Evolutionary conservation across 164 flowering plant genomes (phyloP).

Genomic region (Tetracentron sinense): DNA sequence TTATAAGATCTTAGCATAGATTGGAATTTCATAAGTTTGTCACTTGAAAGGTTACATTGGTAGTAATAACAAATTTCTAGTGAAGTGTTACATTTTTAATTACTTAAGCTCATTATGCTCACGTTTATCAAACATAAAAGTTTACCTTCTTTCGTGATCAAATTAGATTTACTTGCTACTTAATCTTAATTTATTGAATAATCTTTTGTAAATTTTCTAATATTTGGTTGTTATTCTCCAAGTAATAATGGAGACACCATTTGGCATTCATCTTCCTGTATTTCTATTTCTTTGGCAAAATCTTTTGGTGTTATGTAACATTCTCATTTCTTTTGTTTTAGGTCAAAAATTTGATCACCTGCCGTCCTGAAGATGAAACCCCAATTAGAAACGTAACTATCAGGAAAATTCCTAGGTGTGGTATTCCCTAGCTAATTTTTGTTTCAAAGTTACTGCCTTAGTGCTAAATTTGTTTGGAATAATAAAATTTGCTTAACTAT

Average conservation of each 20-base stretch:
- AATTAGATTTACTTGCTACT: too few relatives aligned
- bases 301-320: neutral
- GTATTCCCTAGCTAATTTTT: neutral
- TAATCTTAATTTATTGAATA: neutral
- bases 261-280: neutral
- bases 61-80: too few relatives aligned
- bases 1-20: neutral
- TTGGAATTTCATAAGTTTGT: neutral
- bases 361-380: constrained; percentile 50
- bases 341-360: constrained; percentile 59
- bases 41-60: neutral
- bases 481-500: too few relatives aligned
- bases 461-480: neutral
- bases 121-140: neutral
- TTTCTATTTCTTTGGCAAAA: too few relatives aligned
- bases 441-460: neutral
- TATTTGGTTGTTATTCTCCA: too few relatives aligned
- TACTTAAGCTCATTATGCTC: neutral
- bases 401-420: constrained; percentile 55
- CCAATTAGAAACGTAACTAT: constrained; percentile 46
- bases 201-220: neutral
- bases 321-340: constrained; percentile 5
- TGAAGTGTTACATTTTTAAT: neutral
- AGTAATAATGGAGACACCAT: neutral
- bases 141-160: too few relatives aligned